Evolutionary conservation across 768 basidiomycete genomes (phyloP), one percentile per base, ranked within the genome.

Genomic region (Macrolepiota albuminosa): DNA sequence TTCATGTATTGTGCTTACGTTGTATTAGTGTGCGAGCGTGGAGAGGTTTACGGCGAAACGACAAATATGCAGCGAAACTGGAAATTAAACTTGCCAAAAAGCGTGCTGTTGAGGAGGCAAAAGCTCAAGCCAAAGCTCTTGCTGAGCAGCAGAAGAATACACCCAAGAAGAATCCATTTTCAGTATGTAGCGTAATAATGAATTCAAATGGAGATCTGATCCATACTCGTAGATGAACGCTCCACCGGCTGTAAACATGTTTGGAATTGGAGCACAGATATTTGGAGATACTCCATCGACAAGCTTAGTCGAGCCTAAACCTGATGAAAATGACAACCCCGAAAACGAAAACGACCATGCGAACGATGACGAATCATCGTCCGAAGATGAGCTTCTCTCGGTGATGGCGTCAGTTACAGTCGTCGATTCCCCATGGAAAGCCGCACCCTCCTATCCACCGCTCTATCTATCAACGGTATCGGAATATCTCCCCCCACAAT

Each of bases 381-480:
- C 77, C 6, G 82, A 83, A 33, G 73, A 78, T 46, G 81, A 81
- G 0, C 75, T 89, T 16, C 70, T 84, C 7, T 81, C 78, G 14
- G 88, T 85, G 16, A 74, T 89, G 68, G 80, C 86, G 11, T 77
- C 78, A 7, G 72, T 79, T 24, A 80, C 79, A 9, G 69, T 89
- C 14, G 67, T 72, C 33, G 84, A 85, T 63, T 88, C 89, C 8
- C 73, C 79, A n/a, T 93, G 91, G 91, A 70, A 67, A 57, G 73
- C 76, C 21, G 81, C 85, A 4, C 89, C 91, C 0, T 76, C 81
- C 2, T 91, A 91, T 65, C 76, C 81, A 10, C 76, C 89, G 0
- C 65, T 87, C 3, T 94, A 93, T 68, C 77, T 94, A 46, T 91
- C 89, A 11, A 93, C 91, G 0, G 67, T 76, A 4, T 77, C 84